phyloP scores from a whole-genome alignment of 2,329 filamentous ascomycete species.

The Exophiala lecanii-corni region DNA sequence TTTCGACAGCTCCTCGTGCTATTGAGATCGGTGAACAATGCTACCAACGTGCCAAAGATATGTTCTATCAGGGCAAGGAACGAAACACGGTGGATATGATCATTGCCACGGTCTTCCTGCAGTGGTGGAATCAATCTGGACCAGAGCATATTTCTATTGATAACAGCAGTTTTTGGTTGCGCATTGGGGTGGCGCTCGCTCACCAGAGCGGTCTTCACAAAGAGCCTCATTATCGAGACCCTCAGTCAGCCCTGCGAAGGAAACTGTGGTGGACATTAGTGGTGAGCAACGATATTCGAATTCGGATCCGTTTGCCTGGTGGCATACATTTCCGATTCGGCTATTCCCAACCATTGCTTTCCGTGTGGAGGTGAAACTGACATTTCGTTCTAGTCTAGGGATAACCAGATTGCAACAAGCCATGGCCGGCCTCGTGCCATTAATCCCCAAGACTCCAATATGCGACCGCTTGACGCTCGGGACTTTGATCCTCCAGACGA shows the following conservation, averaged over 20 bases:
- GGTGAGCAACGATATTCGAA: no score
- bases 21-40: not conserved
- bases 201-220: constrained; percentile 18
- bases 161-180: constrained; percentile 18
- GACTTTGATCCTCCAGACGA: constrained; percentile 11
- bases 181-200: constrained; percentile 12
- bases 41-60: not conserved
- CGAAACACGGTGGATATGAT: constrained; percentile 32
- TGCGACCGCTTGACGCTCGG: constrained; percentile 1
- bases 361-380: no score
- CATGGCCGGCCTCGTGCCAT: constrained; percentile 16
- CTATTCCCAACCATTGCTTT: no score
- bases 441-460: constrained; percentile 11
- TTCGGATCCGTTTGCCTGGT: no score
- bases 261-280: constrained; percentile 20
- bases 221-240: constrained; percentile 5
- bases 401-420: constrained; percentile 14
- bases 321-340: no score
- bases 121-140: constrained; percentile 18
- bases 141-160: constrained; percentile 18
- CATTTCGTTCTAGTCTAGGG: constrained; percentile 27
- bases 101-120: constrained; percentile 28
- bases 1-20: not conserved
- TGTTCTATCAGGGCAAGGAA: constrained; percentile 27
- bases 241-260: constrained; percentile 7